phyloP scores from a whole-genome alignment of 2,329 filamentous ascomycete genomes.

The Ascochyta viciae-villosae region DNA sequence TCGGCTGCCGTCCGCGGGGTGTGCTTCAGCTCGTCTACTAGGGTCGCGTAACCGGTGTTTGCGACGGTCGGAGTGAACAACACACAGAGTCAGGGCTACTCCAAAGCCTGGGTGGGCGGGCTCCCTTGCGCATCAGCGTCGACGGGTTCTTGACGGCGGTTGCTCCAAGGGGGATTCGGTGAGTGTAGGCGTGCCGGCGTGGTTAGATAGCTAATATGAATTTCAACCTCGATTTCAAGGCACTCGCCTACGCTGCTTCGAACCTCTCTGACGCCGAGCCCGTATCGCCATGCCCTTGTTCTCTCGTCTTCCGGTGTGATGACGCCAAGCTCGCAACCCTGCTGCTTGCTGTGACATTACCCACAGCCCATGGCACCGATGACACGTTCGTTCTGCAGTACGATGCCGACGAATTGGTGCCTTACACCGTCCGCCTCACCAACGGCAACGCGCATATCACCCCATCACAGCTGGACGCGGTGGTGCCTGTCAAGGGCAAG shows the following conservation, averaged over 20 bases:
- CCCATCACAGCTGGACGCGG: slow-evolving; percentile 9
- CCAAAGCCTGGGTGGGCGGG: slow-evolving; percentile 23
- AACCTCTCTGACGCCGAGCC: slow-evolving; percentile 1
- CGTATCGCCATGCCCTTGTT: slow-evolving; percentile 15
- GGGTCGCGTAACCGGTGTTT: slow-evolving; percentile 19
- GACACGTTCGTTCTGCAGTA: slow-evolving; percentile 16
- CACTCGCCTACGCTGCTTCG: slow-evolving; percentile 17
- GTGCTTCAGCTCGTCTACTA: slow-evolving; percentile 11
- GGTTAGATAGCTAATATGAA: slow-evolving; percentile 20
- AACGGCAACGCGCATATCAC: background rate
- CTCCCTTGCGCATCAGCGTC: slow-evolving; percentile 12
- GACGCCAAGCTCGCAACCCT: slow-evolving; percentile 15
- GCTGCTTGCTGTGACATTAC: slow-evolving; percentile 8
- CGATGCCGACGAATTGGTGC: slow-evolving; percentile 10
- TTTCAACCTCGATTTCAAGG: slow-evolving; percentile 14
- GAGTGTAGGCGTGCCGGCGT: background rate
- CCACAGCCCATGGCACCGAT: slow-evolving; percentile 5
- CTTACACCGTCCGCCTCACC: background rate
- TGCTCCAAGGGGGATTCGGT: slow-evolving; percentile 17
- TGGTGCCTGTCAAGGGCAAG: slow-evolving; percentile 11
- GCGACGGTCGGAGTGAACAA: slow-evolving; percentile 14
- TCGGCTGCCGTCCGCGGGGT: slow-evolving; percentile 20
- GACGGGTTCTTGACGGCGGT: background rate
- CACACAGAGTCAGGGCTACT: slow-evolving; percentile 22
- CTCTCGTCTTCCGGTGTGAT: slow-evolving; percentile 18